Base-by-base conservation (phyloP, 768 basidiomycete species). In the Wakefieldia striispora region DNA sequence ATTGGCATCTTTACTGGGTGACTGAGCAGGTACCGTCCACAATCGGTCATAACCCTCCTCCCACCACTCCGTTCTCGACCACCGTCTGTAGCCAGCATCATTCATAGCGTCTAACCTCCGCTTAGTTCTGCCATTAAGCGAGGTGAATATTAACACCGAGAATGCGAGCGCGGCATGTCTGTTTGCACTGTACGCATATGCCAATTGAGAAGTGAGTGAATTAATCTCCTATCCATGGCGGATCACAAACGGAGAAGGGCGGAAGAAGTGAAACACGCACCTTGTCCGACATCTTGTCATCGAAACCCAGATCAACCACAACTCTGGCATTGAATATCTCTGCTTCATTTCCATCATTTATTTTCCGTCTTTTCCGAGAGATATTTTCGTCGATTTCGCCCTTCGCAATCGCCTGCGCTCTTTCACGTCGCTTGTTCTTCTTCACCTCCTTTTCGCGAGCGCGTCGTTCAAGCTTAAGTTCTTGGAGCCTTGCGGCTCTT, bases 251-350 rank as follows among this genome's bases (percentile, higher is more conserved):
- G 38, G 51, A 27, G 34, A 49, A 43, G 45, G 54, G 49, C 49
- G 50, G 33, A n/a, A 23, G 44, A 51, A 53, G 40, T 41, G 55
- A 58, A 42, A 51, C 42, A 68, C 84, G 57, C 67, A 95, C 94
- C 74, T 94, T 91, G 54, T 95, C 92, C 49, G 75, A 83, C 95
- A 98, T 97, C 70, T 84, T 74, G 38, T 94, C 81, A 65, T 98
- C 95, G 66, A 97, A 97, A 9, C 85, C 91, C 16, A 97, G 75
- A 71, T 99, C 97, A 17, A 98, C 67, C 29, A 91, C 81, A 3
- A 93, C 77, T 50, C 76, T 78, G 19, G 87, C 90, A 6, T 80
- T 76, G 56, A 81, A 84, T 52, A 51, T 44, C 26, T 63, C 51
- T 39, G 59, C 63, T 67, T 73, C 74, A 73, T 79, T 56, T 62